These are phyloP conservation scores for Yamadazyma insecticola DNA, from an alignment of 805 yeast genomes.

Conservation along the genomic window DNA sequence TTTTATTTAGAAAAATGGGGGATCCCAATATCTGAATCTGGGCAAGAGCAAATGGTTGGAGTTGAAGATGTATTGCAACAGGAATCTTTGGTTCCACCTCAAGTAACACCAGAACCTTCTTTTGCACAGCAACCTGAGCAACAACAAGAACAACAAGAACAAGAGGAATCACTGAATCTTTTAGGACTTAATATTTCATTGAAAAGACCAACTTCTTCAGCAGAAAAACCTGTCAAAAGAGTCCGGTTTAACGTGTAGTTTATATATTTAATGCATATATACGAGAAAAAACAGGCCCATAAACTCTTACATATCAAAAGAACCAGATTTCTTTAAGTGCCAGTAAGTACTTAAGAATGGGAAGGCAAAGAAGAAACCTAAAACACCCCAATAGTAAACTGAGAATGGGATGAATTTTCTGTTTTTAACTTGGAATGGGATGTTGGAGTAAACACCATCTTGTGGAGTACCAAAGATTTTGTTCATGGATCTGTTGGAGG, in stretches of 20 bases:
- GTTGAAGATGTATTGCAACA: too few species aligned
- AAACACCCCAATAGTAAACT: constrained; percentile 74
- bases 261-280: not conserved
- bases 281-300: not conserved
- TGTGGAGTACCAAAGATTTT: constrained; percentile 36
- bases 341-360: constrained; percentile 78
- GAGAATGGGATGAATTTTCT: constrained; percentile 82
- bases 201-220: not conserved
- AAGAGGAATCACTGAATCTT: not conserved
- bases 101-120: too few species aligned
- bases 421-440: constrained; percentile 94
- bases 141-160: too few species aligned
- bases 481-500: constrained; percentile 35
- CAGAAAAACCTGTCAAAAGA: not conserved
- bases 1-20: constrained; percentile 8
- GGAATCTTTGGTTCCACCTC: too few species aligned
- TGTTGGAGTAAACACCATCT: constrained; percentile 79
- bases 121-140: too few species aligned
- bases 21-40: too few species aligned
- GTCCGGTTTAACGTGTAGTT: not conserved
- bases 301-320: constrained; percentile 20
- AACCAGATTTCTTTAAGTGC: constrained; percentile 87
- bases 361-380: constrained; percentile 45
- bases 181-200: not conserved
- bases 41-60: too few species aligned